Conservation (phyloP, 208 protist species). For the Trypanosoma mega region DNA sequence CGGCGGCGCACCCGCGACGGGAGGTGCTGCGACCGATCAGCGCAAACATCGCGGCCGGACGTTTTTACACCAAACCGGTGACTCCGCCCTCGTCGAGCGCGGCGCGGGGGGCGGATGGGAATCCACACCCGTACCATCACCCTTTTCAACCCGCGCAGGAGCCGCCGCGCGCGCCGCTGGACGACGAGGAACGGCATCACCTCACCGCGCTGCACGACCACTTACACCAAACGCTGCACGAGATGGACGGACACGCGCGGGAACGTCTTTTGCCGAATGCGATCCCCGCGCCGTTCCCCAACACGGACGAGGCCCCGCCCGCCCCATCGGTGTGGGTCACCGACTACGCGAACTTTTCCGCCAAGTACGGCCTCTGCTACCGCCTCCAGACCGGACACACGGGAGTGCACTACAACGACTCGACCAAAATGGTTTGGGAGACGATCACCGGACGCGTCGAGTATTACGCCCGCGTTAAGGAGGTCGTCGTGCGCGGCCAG, state of each 20-base stretch:
- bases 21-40: conserved; percentile 53
- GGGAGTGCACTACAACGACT: conserved; percentile 98
- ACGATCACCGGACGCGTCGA: conserved; percentile 64
- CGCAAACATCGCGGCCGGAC: conserved; percentile 29
- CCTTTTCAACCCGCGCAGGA: background rate
- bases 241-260: background rate
- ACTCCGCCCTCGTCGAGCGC: too few species aligned
- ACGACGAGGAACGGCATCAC: conserved; percentile 47
- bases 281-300: background rate
- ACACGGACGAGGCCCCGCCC: background rate
- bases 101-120: conserved; percentile 12
- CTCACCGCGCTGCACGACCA: conserved; percentile 66
- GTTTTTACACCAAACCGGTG: conserved; percentile 13
- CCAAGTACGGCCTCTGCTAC: conserved; percentile 98
- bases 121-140: background rate
- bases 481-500: conserved; percentile 30
- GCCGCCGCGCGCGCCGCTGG: conserved; percentile 12
- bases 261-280: background rate
- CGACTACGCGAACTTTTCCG: conserved; percentile 94
- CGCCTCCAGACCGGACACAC: conserved; percentile 90
- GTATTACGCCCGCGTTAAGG: conserved; percentile 77
- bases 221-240: conserved; percentile 58
- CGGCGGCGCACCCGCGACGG: conserved; percentile 24
- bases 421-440: conserved; percentile 94
- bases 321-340: conserved; percentile 85